Conservation (phyloP, 495 filamentous ascomycete genomes). For the Tuber borchii region DNA sequence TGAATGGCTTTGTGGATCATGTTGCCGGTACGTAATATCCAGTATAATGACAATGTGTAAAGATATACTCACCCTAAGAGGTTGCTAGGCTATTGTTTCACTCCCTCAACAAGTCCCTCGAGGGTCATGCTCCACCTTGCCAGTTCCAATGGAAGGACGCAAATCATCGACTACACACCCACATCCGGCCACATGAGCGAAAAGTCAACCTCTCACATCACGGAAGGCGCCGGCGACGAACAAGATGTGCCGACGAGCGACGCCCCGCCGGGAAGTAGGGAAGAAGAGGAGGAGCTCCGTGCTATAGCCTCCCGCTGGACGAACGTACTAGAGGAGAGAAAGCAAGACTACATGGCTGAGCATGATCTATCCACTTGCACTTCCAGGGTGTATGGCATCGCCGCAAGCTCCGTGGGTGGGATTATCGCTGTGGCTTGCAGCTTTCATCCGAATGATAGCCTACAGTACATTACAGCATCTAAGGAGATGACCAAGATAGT, state of each 20-base stretch:
- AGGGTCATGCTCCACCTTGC: constrained; percentile 28
- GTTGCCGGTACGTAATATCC: constrained; percentile 40
- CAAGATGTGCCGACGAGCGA: constrained; percentile 26
- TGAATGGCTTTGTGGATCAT: constrained; percentile 40
- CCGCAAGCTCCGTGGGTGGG: constrained; percentile 38
- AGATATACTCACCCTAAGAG: constrained; percentile 2
- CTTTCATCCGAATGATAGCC: constrained; percentile 41
- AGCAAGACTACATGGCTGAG: constrained; percentile 42
- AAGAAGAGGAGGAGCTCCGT: constrained; percentile 36
- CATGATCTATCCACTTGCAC: constrained; percentile 36
- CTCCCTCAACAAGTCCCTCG: constrained; percentile 32
- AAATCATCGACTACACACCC: constrained; percentile 37
- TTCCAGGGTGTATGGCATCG: constrained; percentile 39
- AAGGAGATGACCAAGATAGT: constrained; percentile 37
- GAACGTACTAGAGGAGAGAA: constrained; percentile 32
- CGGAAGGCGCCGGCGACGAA: constrained; percentile 29
- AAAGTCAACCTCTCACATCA: constrained; percentile 32
- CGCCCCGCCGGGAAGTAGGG: constrained; percentile 17
- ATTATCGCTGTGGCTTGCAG: constrained; percentile 39
- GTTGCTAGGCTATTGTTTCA: constrained; percentile 36
- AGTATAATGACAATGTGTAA: constrained; percentile 5
- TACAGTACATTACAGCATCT: constrained; percentile 40
- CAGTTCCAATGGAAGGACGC: constrained; percentile 36
- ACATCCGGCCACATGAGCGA: constrained; percentile 23
- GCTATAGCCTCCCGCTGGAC: constrained; percentile 36